A percentile compares a stretch with the other conserved stretches of the same genome.
phyloP scores from a whole-genome alignment of 805 yeast species.

The Starmerella kuoi region DNA sequence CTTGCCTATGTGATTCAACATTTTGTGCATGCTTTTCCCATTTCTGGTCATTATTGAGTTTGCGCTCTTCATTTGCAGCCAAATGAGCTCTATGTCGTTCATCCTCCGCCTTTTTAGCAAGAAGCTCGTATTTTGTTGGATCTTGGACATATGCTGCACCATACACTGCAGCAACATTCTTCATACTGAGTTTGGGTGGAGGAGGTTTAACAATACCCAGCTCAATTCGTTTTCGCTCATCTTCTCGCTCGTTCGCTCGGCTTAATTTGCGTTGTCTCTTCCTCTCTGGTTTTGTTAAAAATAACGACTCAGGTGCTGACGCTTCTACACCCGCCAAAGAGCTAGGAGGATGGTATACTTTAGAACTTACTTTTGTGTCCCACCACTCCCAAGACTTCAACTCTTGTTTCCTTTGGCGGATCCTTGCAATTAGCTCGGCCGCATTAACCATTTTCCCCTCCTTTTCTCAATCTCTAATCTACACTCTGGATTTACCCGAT shows the following conservation, averaged over 20 bases:
- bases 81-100: conserved; percentile 50
- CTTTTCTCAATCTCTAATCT: too few relatives aligned
- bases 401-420: conserved; percentile 20
- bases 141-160: conserved; percentile 78
- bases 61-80: conserved; percentile 48
- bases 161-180: conserved; percentile 73
- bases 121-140: conserved; percentile 74
- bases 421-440: conserved; percentile 18
- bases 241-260: conserved; percentile 51
- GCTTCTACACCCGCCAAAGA: not conserved
- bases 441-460: conserved; percentile 8
- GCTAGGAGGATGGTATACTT: conserved; percentile 3
- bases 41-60: conserved; percentile 45
- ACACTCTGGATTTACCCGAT: too few relatives aligned
- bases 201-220: conserved; percentile 81
- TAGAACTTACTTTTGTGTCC: conserved; percentile 1
- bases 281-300: conserved; percentile 38
- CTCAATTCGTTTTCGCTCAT: conserved; percentile 61
- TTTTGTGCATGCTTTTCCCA: conserved; percentile 39
- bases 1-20: conserved; percentile 37
- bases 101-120: conserved; percentile 57
- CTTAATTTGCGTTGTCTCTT: conserved; percentile 61
- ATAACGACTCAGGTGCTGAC: not conserved
- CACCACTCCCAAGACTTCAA: conserved; percentile 11
- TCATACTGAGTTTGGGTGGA: conserved; percentile 72